A percentile compares a stretch with the other conserved stretches of the same genome.
phyloP scores from a whole-genome alignment of 2,329 filamentous ascomycete genomes.

The Emmonsiellopsis sp. region DNA sequence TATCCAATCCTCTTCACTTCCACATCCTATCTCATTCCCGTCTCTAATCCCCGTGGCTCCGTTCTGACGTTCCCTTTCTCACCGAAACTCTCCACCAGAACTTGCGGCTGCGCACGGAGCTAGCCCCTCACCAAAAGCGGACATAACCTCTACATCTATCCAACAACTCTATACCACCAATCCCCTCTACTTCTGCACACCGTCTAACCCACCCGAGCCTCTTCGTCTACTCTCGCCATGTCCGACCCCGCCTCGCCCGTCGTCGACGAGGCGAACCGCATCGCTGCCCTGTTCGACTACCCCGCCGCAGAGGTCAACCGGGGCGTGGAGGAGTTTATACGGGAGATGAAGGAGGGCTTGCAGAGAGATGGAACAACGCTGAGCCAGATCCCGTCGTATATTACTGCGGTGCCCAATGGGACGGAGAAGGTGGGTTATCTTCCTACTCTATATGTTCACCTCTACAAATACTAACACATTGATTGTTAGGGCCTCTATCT shows the following conservation, averaged over 20 bases:
- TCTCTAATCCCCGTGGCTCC: no score
- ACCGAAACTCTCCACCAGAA: neutral
- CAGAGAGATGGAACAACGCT: conserved; percentile 68
- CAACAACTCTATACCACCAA: neutral
- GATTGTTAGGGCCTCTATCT: conserved; percentile 72
- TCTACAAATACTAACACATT: neutral
- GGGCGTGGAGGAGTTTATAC: conserved; percentile 76
- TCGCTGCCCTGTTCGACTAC: conserved; percentile 82
- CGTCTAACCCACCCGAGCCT: no score
- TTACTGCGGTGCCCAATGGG: conserved; percentile 90
- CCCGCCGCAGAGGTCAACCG: conserved; percentile 66
- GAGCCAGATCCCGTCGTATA: conserved; percentile 95
- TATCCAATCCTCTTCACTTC: no score
- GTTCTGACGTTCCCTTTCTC: conserved; percentile 24
- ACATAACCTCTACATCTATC: no score
- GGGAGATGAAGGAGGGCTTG: conserved; percentile 80
- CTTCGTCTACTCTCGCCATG: neutral
- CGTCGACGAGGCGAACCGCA: conserved; percentile 63
- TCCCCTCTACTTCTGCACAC: neutral
- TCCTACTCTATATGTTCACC: neutral
- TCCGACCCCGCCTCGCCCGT: conserved; percentile 25
- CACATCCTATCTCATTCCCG: no score
- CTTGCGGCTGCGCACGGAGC: no score
- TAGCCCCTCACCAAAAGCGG: no score
- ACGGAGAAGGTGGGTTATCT: conserved; percentile 70